Base-by-base conservation (phyloP, 2,329 filamentous ascomycete genomes). In the Fusarium fujikuroi region DNA sequence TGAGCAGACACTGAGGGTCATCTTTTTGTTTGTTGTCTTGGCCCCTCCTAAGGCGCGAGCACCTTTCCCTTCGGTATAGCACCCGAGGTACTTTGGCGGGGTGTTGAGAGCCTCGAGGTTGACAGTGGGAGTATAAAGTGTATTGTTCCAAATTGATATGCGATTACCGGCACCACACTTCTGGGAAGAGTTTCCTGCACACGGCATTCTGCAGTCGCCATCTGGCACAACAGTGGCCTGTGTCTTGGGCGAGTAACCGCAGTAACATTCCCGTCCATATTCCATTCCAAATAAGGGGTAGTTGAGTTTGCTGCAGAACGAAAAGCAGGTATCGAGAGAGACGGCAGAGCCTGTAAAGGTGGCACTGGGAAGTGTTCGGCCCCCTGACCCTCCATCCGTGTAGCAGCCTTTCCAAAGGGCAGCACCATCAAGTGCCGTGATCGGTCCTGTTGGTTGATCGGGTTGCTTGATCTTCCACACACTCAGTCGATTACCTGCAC, bases 201-300 rank as follows among this genome's bases (percentile, higher is more conserved):
- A 76, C 1, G 66, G 28, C 64, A 66, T 76, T 11, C 46, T 75
- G 28, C 75, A 76, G 19, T 76, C 75, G 1, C 75, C 75, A 12
- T 76, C 70, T 11, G 61, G 60, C 0, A 54, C 58, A 36, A 72
- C 28, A 5, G 72, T 75, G 2, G 75, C 65, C 16, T 76, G 66
- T 0, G 54, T 40, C 60, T 76, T 76, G 42, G 72, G 63, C 2
- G 66, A 63, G 10, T 60, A 70, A 1, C 75, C 75, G 16, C 75
- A 76, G 50, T 76, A 76, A 28, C 75, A 76, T 21, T 76, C 74
- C 7, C 37, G 60, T 4, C 72, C 65, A 16, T 76, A 76, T 36
- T 76, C 75, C 74, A 76, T 76, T 9, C 75, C 75, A 36, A 76
- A 76, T 1, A 76, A 56, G 1, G 75, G 74, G 11, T 68, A 76